These are phyloP conservation scores for Plasmodium fragile DNA, from an alignment of 169 alveolate genomes.

Conservation along the genomic window DNA sequence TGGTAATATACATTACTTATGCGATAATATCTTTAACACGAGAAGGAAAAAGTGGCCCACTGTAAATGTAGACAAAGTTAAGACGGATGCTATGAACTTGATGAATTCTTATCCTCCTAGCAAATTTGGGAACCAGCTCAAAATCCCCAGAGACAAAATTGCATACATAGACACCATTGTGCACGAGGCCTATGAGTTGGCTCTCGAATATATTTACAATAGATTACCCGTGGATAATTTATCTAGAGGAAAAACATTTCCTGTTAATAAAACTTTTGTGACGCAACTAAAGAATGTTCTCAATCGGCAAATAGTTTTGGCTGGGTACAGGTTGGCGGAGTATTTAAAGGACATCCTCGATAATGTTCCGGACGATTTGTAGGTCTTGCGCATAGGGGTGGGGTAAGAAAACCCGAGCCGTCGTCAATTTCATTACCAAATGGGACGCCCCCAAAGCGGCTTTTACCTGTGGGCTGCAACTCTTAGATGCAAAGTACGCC, in stretches of 20 bases:
- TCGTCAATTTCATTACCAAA: not conserved
- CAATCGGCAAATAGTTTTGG: slow-evolving; percentile 23
- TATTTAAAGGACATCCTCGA: slow-evolving; percentile 36
- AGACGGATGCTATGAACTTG: not conserved
- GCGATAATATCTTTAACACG: slow-evolving; percentile 34
- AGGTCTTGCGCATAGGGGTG: not conserved
- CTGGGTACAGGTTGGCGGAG: slow-evolving; percentile 39
- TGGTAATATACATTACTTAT: slow-evolving; percentile 31
- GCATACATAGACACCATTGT: slow-evolving; percentile 22
- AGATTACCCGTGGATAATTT: not conserved
- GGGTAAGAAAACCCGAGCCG: not conserved
- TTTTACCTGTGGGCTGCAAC: not conserved
- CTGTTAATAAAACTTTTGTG: not conserved
- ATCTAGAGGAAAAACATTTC: not conserved
- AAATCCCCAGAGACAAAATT: slow-evolving; percentile 20
- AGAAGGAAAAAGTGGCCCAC: slow-evolving; percentile 29
- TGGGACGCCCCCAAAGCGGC: not conserved
- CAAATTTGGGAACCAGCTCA: not conserved
- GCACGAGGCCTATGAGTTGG: slow-evolving; percentile 17
- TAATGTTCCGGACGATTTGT: slow-evolving; percentile 32
- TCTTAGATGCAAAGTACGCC: not conserved
- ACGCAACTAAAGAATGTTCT: slow-evolving; percentile 5
- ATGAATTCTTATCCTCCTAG: slow-evolving; percentile 23
- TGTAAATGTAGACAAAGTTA: not conserved
- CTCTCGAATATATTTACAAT: slow-evolving; percentile 18